phyloP scores from a whole-genome alignment of 1,284 basidiomycete species.

The Athelia sp. region DNA sequence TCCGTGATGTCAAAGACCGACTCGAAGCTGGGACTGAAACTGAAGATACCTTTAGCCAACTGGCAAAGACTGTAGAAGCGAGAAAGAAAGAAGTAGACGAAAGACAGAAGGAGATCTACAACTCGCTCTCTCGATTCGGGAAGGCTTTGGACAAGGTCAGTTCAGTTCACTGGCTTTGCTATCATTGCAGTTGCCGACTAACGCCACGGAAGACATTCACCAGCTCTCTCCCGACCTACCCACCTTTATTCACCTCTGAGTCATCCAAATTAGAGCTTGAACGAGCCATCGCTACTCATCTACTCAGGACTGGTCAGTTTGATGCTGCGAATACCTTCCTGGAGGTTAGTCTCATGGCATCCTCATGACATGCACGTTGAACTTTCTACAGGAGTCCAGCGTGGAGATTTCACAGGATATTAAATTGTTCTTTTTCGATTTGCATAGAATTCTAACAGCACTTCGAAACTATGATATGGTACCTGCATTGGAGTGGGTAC shows the following conservation, averaged over 20 bases:
- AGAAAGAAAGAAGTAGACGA: conserved; percentile 85
- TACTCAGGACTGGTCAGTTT: conserved; percentile 78
- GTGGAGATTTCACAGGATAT: conserved; percentile 55
- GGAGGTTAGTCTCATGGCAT: conserved; percentile 37
- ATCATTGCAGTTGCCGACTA: conserved; percentile 1
- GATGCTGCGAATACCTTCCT: conserved; percentile 70
- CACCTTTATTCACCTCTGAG: conserved; percentile 63
- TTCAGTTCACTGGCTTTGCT: conserved; percentile 1
- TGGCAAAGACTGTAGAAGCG: conserved; percentile 58
- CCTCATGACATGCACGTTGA: conserved; percentile 3
- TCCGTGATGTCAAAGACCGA: conserved; percentile 54
- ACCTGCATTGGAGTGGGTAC: conserved; percentile 68
- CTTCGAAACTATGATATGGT: conserved; percentile 63
- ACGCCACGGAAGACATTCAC: conserved; percentile 57
- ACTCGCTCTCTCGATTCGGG: conserved; percentile 68
- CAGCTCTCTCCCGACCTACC: conserved; percentile 58
- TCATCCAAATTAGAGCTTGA: conserved; percentile 64
- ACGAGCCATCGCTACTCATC: conserved; percentile 68
- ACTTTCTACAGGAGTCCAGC: conserved; percentile 57
- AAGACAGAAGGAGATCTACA: conserved; percentile 83
- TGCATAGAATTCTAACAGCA: conserved; percentile 71
- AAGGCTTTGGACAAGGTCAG: conserved; percentile 86
- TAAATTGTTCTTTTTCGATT: conserved; percentile 58
- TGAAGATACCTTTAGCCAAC: conserved; percentile 45
- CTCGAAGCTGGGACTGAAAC: conserved; percentile 50